Evolutionary conservation across 495 filamentous ascomycete genomes (phyloP).

Genomic region (Penicillium herquei): DNA sequence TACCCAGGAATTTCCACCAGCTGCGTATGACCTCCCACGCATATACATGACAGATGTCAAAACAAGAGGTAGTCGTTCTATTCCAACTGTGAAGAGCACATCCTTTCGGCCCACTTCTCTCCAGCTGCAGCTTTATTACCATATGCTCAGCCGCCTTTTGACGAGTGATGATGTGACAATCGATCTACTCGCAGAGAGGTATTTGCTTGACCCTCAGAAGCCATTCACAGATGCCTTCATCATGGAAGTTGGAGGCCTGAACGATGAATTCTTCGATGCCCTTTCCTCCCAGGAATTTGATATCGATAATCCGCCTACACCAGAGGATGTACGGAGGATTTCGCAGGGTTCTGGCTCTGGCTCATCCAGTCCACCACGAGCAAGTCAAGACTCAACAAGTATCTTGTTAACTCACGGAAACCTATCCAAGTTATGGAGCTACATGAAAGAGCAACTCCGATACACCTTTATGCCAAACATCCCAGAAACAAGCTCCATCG

Average conservation of each 20-base stretch:
- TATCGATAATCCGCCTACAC: constrained; percentile 26
- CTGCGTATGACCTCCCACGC: constrained; percentile 31
- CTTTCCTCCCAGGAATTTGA: constrained; percentile 26
- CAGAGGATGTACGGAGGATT: constrained; percentile 23
- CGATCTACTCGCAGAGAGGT: constrained; percentile 62
- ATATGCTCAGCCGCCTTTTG: constrained; percentile 75
- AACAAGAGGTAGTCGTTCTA: constrained; percentile 61
- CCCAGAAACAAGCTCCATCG: constrained; percentile 16
- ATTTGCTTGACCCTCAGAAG: constrained; percentile 60
- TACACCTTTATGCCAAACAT: constrained; percentile 54
- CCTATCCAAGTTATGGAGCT: constrained; percentile 58
- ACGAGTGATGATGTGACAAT: constrained; percentile 67
- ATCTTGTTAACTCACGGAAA: constrained; percentile 60
- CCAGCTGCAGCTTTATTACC: constrained; percentile 89
- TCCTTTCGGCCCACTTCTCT: constrained; percentile 76
- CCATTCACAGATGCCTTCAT: constrained; percentile 80
- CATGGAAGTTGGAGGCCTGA: constrained; percentile 67
- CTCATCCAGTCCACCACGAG: constrained; percentile 15
- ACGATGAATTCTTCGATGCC: constrained; percentile 54
- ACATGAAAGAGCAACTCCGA: constrained; percentile 66
- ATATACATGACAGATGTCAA: constrained; percentile 89
- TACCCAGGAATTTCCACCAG: constrained; percentile 17
- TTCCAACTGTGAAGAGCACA: constrained; percentile 60
- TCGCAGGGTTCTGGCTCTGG: constrained; percentile 2
- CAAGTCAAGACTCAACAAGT: constrained; percentile 49